Evolutionary conservation across 2,329 filamentous ascomycete genomes (phyloP).

Genomic region (Xylariaceae sp.): DNA sequence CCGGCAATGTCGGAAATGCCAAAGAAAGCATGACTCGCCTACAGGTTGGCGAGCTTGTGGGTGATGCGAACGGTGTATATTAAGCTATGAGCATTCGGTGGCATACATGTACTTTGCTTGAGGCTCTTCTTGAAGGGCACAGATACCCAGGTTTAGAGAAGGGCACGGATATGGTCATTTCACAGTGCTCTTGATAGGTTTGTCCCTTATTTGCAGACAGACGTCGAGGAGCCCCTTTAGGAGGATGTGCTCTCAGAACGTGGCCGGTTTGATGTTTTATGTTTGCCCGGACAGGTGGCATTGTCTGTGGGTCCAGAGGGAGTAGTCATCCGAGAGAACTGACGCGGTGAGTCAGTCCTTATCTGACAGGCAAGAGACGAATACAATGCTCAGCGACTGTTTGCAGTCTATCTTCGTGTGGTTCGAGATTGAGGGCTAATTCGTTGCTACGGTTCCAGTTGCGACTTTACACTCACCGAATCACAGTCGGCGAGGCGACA

Average conservation of each 20-base stretch:
- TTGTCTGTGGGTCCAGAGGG: neutral
- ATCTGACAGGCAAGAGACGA: too few species aligned
- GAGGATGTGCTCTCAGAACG: neutral
- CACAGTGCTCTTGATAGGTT: neutral
- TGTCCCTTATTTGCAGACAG: neutral
- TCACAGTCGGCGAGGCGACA: too few species aligned
- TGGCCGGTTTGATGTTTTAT: neutral
- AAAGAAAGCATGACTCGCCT: conserved; percentile 58
- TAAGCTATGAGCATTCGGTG: conserved; percentile 17
- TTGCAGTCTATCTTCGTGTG: too few species aligned
- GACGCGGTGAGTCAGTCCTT: too few species aligned
- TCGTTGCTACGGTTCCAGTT: too few species aligned
- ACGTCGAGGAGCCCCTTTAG: neutral
- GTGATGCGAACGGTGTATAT: conserved; percentile 29
- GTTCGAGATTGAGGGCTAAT: too few species aligned
- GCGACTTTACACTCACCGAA: too few species aligned
- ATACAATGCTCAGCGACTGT: too few species aligned
- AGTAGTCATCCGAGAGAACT: too few species aligned
- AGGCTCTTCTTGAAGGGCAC: conserved; percentile 12
- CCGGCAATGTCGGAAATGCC: conserved; percentile 52
- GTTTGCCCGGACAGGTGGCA: neutral
- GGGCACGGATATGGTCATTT: neutral
- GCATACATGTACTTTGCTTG: conserved; percentile 9
- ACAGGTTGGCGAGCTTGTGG: conserved; percentile 45
- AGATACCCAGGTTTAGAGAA: conserved; percentile 26